A percentile compares a stretch with the other conserved stretches of the same genome.
Evolutionary conservation across 768 basidiomycete species (phyloP).

Genomic region (Tulasnella sp.): DNA sequence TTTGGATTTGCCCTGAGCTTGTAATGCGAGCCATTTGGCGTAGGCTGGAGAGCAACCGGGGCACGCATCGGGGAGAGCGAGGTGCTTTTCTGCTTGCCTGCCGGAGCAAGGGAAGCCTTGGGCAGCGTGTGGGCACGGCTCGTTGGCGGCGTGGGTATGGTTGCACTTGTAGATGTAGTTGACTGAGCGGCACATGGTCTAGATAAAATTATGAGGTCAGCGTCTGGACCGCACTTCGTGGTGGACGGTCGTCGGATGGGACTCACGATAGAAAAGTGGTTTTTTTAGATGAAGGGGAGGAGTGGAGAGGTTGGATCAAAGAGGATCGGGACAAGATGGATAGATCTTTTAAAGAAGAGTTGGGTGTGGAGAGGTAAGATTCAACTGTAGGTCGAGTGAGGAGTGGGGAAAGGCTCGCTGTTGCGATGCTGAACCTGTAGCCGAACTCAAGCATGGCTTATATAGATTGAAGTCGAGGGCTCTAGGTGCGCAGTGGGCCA

Average conservation of each 20-base stretch:
- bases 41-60: conserved; percentile 33
- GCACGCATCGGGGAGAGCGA: conserved; percentile 33
- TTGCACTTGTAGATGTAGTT: conserved; percentile 35
- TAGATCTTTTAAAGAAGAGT: not conserved
- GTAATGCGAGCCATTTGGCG: conserved; percentile 27
- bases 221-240: conserved; percentile 4
- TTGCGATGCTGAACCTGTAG: conserved; percentile 22
- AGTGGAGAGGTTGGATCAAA: conserved; percentile 19
- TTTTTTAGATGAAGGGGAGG: not conserved
- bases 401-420: conserved; percentile 7
- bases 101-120: conserved; percentile 29
- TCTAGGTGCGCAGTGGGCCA: conserved; percentile 8
- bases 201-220: conserved; percentile 23
- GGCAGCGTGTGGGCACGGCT: conserved; percentile 27
- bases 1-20: conserved; percentile 28
- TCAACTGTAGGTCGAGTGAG: not conserved
- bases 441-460: conserved; percentile 14
- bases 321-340: conserved; percentile 17
- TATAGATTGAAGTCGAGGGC: conserved; percentile 3
- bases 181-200: conserved; percentile 34
- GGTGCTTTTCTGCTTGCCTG: conserved; percentile 28
- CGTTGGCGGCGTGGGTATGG: conserved; percentile 32
- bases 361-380: conserved; percentile 20
- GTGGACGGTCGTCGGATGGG: not conserved
- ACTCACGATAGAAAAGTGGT: conserved; percentile 10